A percentile compares a stretch with the other conserved stretches of the same genome.
phyloP scores from a whole-genome alignment of 2,329 filamentous ascomycete species.

The Pseudodiploospora longispora region DNA sequence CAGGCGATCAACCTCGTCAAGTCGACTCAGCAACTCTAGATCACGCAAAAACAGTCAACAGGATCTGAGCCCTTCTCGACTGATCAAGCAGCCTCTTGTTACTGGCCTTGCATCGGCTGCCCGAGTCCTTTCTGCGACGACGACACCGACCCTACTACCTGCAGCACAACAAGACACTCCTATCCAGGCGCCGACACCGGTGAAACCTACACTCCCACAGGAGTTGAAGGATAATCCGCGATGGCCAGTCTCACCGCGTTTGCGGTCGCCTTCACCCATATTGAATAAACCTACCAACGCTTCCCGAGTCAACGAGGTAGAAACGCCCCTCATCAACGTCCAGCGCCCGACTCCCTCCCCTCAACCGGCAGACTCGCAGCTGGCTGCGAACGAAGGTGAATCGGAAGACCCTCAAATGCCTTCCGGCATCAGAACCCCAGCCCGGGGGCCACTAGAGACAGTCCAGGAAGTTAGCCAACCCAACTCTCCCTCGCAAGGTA shows the following conservation, averaged over 20 bases:
- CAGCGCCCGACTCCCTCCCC: conserved; percentile 42
- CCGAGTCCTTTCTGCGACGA: conserved; percentile 60
- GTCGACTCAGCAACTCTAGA: conserved; percentile 33
- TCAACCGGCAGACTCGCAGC: conserved; percentile 30
- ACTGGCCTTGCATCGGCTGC: conserved; percentile 56
- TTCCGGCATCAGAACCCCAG: conserved; percentile 51
- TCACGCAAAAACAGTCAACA: conserved; percentile 59
- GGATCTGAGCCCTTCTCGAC: conserved; percentile 55
- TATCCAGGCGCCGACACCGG: conserved; percentile 53
- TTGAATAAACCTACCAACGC: conserved; percentile 38
- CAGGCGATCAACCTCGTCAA: conserved; percentile 26
- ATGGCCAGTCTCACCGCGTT: conserved; percentile 70
- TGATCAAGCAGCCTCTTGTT: conserved; percentile 36
- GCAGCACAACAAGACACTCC: conserved; percentile 48
- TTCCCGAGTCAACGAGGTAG: conserved; percentile 40
- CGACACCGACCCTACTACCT: conserved; percentile 58
- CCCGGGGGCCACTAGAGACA: conserved; percentile 66
- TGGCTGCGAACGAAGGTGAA: conserved; percentile 41
- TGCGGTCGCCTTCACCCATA: conserved; percentile 67
- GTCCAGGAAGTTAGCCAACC: conserved; percentile 84
- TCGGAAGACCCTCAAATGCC: conserved; percentile 39
- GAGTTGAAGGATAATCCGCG: conserved; percentile 52
- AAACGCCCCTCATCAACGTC: conserved; percentile 44
- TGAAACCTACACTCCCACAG: conserved; percentile 47
- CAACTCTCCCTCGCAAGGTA: conserved; percentile 51